Conservation (phyloP, 83 land plant species). For the Isoetes engelmannii region DNA sequence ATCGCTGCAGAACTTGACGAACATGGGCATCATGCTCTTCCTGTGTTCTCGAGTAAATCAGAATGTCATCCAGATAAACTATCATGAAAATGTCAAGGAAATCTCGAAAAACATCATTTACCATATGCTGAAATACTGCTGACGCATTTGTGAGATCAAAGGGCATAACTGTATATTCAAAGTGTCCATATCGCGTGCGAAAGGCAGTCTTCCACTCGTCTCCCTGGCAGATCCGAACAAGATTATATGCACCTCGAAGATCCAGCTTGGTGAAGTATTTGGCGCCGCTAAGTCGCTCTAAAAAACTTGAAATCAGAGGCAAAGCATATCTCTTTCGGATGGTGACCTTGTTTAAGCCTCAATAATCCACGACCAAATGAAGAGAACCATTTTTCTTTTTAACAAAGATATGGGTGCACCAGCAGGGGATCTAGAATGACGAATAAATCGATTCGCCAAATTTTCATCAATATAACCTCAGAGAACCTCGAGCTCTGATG, state of each 20-base stretch:
- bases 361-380: constrained; percentile 16
- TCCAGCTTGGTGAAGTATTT: constrained; percentile 20
- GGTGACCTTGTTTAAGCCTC: constrained; percentile 10
- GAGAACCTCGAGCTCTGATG: neutral
- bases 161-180: constrained; percentile 25
- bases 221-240: constrained; percentile 21
- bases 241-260: constrained; percentile 20
- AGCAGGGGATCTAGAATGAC: constrained; percentile 7
- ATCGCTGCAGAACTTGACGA: constrained; percentile 6
- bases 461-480: constrained; percentile 17
- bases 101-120: constrained; percentile 26
- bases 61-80: constrained; percentile 33
- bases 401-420: constrained; percentile 4
- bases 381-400: constrained; percentile 16
- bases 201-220: constrained; percentile 24
- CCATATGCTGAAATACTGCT: constrained; percentile 21
- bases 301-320: constrained; percentile 5
- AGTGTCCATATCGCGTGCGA: constrained; percentile 21
- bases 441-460: constrained; percentile 15
- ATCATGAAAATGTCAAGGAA: constrained; percentile 28
- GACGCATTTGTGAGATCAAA: constrained; percentile 22
- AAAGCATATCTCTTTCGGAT: constrained; percentile 1
- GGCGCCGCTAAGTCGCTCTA: constrained; percentile 2
- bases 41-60: constrained; percentile 13
- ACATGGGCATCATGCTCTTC: constrained; percentile 28